Conservation (phyloP, 371 early-diverging fungal species). For the Lichtheimia ramosa region DNA sequence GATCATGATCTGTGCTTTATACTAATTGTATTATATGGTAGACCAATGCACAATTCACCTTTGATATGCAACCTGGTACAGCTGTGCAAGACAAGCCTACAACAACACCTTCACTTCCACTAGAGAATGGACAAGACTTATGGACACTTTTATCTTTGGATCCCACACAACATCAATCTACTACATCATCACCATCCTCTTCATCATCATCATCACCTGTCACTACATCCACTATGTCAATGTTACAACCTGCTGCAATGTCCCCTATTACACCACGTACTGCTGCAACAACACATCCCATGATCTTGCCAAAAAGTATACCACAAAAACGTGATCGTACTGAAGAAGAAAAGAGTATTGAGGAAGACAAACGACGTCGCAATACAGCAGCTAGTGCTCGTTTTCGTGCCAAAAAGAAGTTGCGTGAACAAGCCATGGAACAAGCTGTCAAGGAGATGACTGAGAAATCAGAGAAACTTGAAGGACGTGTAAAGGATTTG, state of each 20-base stretch:
- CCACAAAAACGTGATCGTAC: background rate
- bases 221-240: background rate
- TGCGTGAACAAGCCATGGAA: constrained; percentile 78
- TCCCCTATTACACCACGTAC: no score
- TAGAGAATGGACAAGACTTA: background rate
- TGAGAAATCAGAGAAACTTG: constrained; percentile 65
- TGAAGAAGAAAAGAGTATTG: background rate
- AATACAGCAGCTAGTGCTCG: constrained; percentile 92
- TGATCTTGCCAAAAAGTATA: no score
- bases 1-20: background rate
- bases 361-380: constrained; percentile 76
- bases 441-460: constrained; percentile 76
- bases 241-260: no score
- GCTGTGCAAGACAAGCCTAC: constrained; percentile 8
- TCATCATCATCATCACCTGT: background rate
- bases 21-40: background rate
- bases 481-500: constrained; percentile 68
- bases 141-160: background rate
- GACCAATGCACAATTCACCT: constrained; percentile 57
- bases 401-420: constrained; percentile 87
- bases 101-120: background rate
- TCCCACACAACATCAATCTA: background rate
- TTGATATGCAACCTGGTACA: constrained; percentile 12
- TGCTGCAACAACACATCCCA: no score
- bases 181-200: background rate